A percentile compares a stretch with the other conserved stretches of the same genome.
Conservation (phyloP, 2,329 filamentous ascomycete genomes). For the Zopfia rhizophila region DNA sequence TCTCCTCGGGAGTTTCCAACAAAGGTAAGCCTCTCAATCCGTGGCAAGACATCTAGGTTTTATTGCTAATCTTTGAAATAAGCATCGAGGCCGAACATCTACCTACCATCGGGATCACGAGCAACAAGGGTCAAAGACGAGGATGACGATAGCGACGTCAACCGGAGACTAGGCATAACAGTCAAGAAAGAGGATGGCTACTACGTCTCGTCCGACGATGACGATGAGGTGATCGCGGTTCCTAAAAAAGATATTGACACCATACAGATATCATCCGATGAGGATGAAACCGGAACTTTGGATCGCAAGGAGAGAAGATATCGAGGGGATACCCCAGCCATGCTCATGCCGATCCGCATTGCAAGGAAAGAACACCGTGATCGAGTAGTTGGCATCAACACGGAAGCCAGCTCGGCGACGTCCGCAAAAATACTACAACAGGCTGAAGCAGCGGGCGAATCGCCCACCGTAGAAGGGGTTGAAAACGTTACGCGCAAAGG, state of each 20-base stretch:
- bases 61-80: neutral
- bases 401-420: conserved; percentile 61
- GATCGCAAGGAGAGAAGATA: conserved; percentile 34
- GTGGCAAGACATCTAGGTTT: neutral
- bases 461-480: conserved; percentile 25
- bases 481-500: conserved; percentile 40
- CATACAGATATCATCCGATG: conserved; percentile 68
- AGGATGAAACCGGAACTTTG: conserved; percentile 51
- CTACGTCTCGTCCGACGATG: conserved; percentile 61
- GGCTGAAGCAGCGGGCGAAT: conserved; percentile 43
- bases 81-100: too few relatives aligned
- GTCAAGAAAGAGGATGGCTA: conserved; percentile 50
- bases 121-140: conserved; percentile 45
- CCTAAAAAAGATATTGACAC: conserved; percentile 66
- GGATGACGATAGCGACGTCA: conserved; percentile 31
- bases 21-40: conserved; percentile 32
- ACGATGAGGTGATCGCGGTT: conserved; percentile 57
- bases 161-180: conserved; percentile 20
- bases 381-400: conserved; percentile 63
- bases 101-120: conserved; percentile 40
- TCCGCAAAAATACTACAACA: conserved; percentile 53
- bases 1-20: conserved; percentile 46
- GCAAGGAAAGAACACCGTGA: conserved; percentile 66
- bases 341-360: conserved; percentile 65
- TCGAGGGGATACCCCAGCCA: conserved; percentile 26